Evolutionary conservation across 768 basidiomycete species (phyloP).

Genomic region (Cystofilobasidium capitatum): DNA sequence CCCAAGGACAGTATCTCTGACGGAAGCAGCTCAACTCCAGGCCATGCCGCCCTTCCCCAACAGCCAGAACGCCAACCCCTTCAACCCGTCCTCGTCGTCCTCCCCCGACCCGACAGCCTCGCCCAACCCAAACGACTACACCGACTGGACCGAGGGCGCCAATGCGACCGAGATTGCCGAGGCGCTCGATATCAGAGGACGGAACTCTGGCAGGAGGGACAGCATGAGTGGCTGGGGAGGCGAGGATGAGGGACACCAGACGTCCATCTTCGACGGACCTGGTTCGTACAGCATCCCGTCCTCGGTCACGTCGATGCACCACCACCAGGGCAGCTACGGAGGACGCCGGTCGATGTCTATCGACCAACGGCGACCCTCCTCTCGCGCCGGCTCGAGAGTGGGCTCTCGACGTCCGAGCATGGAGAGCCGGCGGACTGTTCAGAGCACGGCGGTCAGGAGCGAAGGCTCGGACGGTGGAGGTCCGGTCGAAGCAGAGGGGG

Average conservation of each 20-base stretch:
- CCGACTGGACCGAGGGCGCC: constrained; percentile 26
- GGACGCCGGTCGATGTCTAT: constrained; percentile 13
- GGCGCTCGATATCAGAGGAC: constrained; percentile 19
- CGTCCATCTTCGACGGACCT: constrained; percentile 29
- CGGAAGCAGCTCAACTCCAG: too few species aligned
- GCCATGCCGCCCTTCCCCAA: constrained; percentile 19
- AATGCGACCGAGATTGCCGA: constrained; percentile 10
- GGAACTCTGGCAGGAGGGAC: constrained; percentile 5
- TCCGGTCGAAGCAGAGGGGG: constrained; percentile 4
- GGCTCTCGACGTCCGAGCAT: constrained; percentile 27
- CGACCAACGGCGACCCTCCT: constrained; percentile 6
- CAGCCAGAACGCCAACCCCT: constrained; percentile 16
- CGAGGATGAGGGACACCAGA: constrained; percentile 24
- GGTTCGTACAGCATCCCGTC: constrained; percentile 30
- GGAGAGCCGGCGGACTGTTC: constrained; percentile 22
- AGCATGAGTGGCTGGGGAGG: constrained; percentile 25
- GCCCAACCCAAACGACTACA: neutral
- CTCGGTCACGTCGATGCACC: constrained; percentile 32
- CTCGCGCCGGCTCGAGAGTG: constrained; percentile 22
- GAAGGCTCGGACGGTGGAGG: constrained; percentile 6
- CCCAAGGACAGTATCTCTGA: too few species aligned
- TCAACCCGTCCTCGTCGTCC: neutral
- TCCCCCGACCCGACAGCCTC: too few species aligned
- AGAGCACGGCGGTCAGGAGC: constrained; percentile 5
- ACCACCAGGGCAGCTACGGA: constrained; percentile 3